Evolutionary conservation across 495 filamentous ascomycete genomes (phyloP).

Genomic region (Acidiella bohemica): DNA sequence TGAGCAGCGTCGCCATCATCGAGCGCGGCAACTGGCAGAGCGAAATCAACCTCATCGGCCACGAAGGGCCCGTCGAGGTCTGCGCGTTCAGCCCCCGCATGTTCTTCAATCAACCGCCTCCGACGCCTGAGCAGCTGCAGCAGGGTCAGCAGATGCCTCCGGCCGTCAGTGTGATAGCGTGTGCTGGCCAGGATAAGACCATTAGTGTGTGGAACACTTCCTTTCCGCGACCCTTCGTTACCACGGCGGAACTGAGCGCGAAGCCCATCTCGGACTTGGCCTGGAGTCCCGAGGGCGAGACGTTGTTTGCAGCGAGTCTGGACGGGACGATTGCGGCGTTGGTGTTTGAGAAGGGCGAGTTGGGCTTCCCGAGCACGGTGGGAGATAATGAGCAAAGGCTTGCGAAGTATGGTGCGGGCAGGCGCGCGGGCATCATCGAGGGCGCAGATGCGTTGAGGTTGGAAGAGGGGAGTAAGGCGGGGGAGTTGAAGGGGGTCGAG

Average conservation of each 20-base stretch:
- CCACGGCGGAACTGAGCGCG: conserved; percentile 69
- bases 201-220: conserved; percentile 95
- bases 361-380: conserved; percentile 57
- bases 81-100: conserved; percentile 91
- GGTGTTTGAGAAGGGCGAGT: conserved; percentile 55
- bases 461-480: conserved; percentile 83
- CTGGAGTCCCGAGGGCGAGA: conserved; percentile 87
- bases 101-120: conserved; percentile 56
- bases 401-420: conserved; percentile 78
- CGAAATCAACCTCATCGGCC: conserved; percentile 93
- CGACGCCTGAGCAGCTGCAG: not conserved
- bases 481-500: conserved; percentile 75
- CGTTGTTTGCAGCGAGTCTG: conserved; percentile 68
- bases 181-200: conserved; percentile 90
- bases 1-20: conserved; percentile 92
- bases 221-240: conserved; percentile 75
- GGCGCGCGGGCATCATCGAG: conserved; percentile 79
- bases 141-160: conserved; percentile 23
- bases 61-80: conserved; percentile 92
- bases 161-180: conserved; percentile 89
- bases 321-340: conserved; percentile 76
- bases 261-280: conserved; percentile 90
- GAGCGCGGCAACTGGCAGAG: conserved; percentile 87
- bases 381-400: conserved; percentile 87
- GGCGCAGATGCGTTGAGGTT: conserved; percentile 73